Percentiles rank a stretch among this genome's conserved stretches.
Conservation (phyloP, 305 asterid genomes). For the Petunia hybrid region DNA sequence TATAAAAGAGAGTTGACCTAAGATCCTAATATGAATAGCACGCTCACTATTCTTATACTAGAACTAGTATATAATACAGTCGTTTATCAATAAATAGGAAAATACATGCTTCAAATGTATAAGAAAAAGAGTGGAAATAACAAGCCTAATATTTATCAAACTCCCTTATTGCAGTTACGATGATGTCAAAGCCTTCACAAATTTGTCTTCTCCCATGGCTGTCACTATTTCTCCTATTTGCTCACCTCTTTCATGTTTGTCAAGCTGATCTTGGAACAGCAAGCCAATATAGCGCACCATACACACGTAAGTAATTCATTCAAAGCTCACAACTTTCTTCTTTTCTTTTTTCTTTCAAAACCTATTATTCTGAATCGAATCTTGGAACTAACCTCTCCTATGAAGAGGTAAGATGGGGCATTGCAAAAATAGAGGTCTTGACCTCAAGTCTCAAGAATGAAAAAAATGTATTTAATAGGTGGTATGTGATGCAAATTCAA, state of each 20-base stretch:
- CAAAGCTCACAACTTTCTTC: background rate
- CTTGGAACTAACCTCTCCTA: too few species aligned
- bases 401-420: too few species aligned
- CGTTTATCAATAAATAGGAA: background rate
- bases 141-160: background rate
- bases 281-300: constrained; percentile 67
- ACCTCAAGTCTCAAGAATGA: too few species aligned
- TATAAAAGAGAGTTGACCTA: constrained; percentile 4
- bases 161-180: background rate
- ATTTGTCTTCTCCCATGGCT: constrained; percentile 38
- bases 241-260: constrained; percentile 36
- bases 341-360: background rate
- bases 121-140: background rate
- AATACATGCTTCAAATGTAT: background rate
- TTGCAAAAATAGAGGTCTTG: background rate
- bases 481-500: too few species aligned
- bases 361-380: background rate
- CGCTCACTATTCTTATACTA: background rate
- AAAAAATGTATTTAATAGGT: too few species aligned
- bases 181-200: constrained; percentile 45
- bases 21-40: background rate
- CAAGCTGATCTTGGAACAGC: constrained; percentile 81
- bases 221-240: constrained; percentile 36
- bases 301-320: constrained; percentile 63
- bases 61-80: background rate